A percentile compares a stretch with the other conserved stretches of the same genome.
These are phyloP conservation scores for Leccinum discolor DNA, from an alignment of 1,284 basidiomycete species.

Conservation along the genomic window DNA sequence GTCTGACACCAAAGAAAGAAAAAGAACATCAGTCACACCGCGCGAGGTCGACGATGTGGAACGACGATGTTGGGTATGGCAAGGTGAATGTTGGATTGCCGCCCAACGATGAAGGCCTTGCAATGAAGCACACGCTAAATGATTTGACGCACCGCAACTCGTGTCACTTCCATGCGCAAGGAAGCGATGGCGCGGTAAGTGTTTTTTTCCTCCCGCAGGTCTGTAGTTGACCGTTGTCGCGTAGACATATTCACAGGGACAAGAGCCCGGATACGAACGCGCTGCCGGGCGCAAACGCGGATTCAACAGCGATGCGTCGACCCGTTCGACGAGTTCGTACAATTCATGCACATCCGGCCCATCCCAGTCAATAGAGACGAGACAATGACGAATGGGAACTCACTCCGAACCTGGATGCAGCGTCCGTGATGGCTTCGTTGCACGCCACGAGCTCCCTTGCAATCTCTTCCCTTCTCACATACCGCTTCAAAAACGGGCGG, in stretches of 20 bases:
- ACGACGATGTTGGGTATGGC: background rate
- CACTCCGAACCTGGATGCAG: slow-evolving; percentile 51
- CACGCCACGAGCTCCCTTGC: slow-evolving; percentile 54
- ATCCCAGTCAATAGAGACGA: slow-evolving; percentile 1
- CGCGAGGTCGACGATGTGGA: background rate
- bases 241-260: slow-evolving; percentile 9
- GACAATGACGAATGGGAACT: slow-evolving; percentile 18
- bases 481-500: slow-evolving; percentile 77
- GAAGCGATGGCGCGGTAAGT: slow-evolving; percentile 12
- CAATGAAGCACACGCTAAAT: background rate
- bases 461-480: slow-evolving; percentile 76
- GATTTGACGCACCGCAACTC: background rate
- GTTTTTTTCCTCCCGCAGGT: background rate
- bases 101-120: background rate
- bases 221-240: background rate
- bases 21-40: background rate
- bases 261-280: slow-evolving; percentile 2
- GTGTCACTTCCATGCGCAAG: background rate
- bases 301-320: slow-evolving; percentile 21
- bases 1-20: background rate
- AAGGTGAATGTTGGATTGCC: slow-evolving; percentile 4
- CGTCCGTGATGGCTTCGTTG: slow-evolving; percentile 53
- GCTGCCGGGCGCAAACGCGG: slow-evolving; percentile 10
- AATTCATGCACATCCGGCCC: slow-evolving; percentile 24
- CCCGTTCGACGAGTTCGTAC: slow-evolving; percentile 19